These are phyloP conservation scores for Torulaspora indica DNA, from an alignment of 805 yeast genomes.

Conservation along the genomic window DNA sequence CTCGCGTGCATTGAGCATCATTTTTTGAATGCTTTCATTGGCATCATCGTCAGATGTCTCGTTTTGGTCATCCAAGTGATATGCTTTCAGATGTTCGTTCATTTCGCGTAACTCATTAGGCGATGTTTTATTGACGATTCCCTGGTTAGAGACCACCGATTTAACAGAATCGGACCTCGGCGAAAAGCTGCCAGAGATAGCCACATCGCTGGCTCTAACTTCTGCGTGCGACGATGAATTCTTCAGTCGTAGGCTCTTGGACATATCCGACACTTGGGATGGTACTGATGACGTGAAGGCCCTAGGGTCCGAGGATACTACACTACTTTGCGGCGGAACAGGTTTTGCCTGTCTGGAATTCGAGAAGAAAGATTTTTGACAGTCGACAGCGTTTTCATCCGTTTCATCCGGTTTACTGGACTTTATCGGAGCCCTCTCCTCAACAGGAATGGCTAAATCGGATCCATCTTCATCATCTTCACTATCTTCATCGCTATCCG, in stretches of 20 bases:
- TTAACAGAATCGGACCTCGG: constrained; percentile 28
- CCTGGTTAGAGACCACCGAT: constrained; percentile 23
- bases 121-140: constrained; percentile 12
- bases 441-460: not conserved
- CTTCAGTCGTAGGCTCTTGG: constrained; percentile 13
- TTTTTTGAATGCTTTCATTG: constrained; percentile 23
- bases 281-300: constrained; percentile 8
- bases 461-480: constrained; percentile 11
- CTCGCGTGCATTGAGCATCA: constrained; percentile 26
- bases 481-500: constrained; percentile 31
- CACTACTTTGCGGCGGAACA: constrained; percentile 11
- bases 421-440: no score
- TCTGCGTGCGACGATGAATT: constrained; percentile 24
- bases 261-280: constrained; percentile 8
- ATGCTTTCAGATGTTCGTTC: constrained; percentile 13
- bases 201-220: constrained; percentile 40
- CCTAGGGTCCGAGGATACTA: constrained; percentile 9
- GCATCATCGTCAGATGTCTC: constrained; percentile 5
- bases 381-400: not conserved
- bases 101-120: constrained; percentile 12
- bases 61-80: constrained; percentile 13
- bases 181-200: constrained; percentile 41
- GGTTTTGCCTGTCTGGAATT: constrained; percentile 5
- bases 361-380: not conserved
- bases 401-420: not conserved